Conservation (phyloP, 495 filamentous ascomycete genomes). For the Schizothecium vesticola region DNA sequence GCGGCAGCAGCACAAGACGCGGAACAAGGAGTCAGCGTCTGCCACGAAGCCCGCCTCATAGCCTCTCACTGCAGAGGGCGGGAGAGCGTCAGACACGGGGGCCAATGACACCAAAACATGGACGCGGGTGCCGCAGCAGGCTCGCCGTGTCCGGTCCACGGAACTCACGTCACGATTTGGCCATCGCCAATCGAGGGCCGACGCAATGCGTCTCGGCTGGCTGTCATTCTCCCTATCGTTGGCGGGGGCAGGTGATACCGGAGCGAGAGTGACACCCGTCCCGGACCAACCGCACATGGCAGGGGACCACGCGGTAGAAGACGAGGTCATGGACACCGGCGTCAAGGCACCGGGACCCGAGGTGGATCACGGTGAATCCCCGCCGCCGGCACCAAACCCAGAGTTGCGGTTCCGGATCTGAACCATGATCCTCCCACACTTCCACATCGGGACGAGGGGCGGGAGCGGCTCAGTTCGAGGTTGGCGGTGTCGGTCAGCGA, state of each 20-base stretch:
- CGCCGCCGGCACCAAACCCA: background rate
- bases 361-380: background rate
- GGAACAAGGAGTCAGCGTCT: constrained; percentile 36
- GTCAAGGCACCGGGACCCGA: background rate
- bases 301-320: background rate
- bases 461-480: background rate
- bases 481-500: background rate
- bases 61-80: constrained; percentile 17
- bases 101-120: background rate
- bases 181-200: background rate
- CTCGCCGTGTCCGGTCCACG: background rate
- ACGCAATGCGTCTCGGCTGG: background rate
- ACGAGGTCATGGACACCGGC: background rate
- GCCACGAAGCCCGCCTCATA: constrained; percentile 40
- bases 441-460: background rate
- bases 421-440: background rate
- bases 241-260: background rate
- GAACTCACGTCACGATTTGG: background rate
- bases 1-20: constrained; percentile 7
- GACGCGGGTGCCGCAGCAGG: background rate
- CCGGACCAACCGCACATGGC: background rate
- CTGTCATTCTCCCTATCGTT: background rate
- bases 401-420: background rate
- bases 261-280: background rate
- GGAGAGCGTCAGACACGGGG: background rate